Conservation (phyloP, 2,329 filamentous ascomycete genomes). For the Fusarium bactridioides region DNA sequence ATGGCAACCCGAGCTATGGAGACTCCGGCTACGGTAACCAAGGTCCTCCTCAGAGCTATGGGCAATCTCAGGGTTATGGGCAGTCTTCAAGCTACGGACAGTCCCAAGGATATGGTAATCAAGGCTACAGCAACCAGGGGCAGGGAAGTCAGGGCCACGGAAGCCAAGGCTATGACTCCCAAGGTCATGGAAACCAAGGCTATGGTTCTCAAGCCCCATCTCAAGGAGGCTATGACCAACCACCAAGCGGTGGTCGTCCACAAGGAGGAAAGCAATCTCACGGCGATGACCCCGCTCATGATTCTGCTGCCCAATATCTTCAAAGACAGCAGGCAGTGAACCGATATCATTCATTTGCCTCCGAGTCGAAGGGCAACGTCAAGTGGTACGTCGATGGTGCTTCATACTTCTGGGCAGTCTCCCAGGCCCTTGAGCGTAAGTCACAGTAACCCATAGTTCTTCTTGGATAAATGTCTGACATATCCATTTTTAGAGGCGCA, state of each 20-base stretch:
- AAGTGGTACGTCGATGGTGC: slow-evolving; percentile 92
- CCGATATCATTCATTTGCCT: slow-evolving; percentile 74
- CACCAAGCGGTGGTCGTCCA: background rate
- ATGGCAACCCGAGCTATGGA: background rate
- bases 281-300: background rate
- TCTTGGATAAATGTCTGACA: slow-evolving; percentile 9
- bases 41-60: slow-evolving; percentile 36
- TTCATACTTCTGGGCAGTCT: slow-evolving; percentile 86
- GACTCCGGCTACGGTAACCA: background rate
- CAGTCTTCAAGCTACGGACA: background rate
- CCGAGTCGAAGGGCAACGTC: slow-evolving; percentile 73
- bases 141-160: background rate
- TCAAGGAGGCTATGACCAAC: slow-evolving; percentile 5
- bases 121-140: background rate
- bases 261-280: slow-evolving; percentile 6
- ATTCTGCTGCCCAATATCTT: slow-evolving; percentile 36
- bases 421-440: slow-evolving; percentile 74
- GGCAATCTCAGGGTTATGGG: background rate
- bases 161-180: background rate
- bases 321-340: slow-evolving; percentile 57
- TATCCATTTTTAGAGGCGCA: slow-evolving; percentile 61
- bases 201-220: background rate
- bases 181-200: background rate
- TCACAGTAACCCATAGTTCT: background rate
- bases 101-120: background rate